Conservation (phyloP, 192 early-diverging fungal genomes). For the Backusella psychrophila region DNA sequence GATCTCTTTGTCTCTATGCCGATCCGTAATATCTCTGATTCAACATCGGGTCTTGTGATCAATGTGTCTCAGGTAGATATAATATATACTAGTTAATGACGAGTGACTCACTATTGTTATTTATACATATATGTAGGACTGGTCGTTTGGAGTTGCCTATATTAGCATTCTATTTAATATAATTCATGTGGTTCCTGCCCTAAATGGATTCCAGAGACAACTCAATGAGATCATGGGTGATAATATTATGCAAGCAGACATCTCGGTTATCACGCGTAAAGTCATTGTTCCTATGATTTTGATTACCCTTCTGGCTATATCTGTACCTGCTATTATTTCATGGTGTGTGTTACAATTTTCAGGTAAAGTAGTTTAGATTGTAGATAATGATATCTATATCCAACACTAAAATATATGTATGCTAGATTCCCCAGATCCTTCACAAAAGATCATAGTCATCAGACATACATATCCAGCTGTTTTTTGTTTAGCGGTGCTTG, state of each 20-base stretch:
- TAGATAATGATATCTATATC: slow-evolving; percentile 1
- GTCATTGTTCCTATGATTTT: slow-evolving; percentile 39
- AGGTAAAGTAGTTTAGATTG: slow-evolving; percentile 22
- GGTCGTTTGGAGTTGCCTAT: slow-evolving; percentile 69
- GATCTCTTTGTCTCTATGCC: slow-evolving; percentile 75
- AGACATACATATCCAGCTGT: slow-evolving; percentile 38
- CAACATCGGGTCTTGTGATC: slow-evolving; percentile 17
- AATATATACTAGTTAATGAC: background rate
- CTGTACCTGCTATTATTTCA: slow-evolving; percentile 39
- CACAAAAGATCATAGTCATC: slow-evolving; percentile 3
- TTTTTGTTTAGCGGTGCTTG: slow-evolving; percentile 32
- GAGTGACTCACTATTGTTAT: slow-evolving; percentile 1
- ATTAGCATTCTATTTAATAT: slow-evolving; percentile 60
- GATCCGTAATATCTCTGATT: slow-evolving; percentile 36
- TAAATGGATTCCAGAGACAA: slow-evolving; percentile 35
- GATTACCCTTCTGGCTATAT: slow-evolving; percentile 27
- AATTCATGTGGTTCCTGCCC: slow-evolving; percentile 45
- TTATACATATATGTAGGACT: slow-evolving; percentile 50
- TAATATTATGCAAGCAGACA: slow-evolving; percentile 30
- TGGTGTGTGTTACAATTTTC: slow-evolving; percentile 19
- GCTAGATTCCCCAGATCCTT: slow-evolving; percentile 3
- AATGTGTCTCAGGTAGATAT: slow-evolving; percentile 37
- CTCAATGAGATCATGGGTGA: slow-evolving; percentile 36
- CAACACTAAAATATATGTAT: background rate
- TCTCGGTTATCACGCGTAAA: slow-evolving; percentile 27